Base-by-base conservation (phyloP, 345 rosid genomes). In the Aquilaria sinensis region DNA sequence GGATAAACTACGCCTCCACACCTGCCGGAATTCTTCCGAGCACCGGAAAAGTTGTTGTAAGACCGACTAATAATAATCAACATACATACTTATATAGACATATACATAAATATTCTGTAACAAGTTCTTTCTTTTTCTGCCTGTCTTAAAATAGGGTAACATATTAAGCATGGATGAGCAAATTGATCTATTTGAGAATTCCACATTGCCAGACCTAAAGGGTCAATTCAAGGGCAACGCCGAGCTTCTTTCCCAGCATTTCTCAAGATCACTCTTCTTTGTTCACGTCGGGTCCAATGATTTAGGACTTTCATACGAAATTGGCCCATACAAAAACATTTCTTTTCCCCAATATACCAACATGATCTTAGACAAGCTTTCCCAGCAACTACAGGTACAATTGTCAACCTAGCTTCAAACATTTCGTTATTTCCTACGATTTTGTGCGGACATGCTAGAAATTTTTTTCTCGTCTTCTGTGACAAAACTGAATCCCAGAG, bases 1-100 rank as follows among this genome's bases (percentile, higher is more conserved):
- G 61, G 6, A 31, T 58, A 12, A 58, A 58, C 34, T 58, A 58
- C n/a, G 61, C 49, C 3, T 58, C 61, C 8, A 1, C 50, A 8
- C 23, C 50, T 1, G 48, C 49, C 13, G 61, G 61, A 29, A 43
- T 58, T 43, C 48, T 58, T 15, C 61, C 61, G 9, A 13, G 10
- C 10, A 11, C 61, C 9, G 10, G 30, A 12, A 9, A 12, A 10
- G 2, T n/a, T 12, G 41, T 55, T 31, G 58, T 55, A 3, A 31
- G 58, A 55, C 4, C 23, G 2, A 13, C 41, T 54, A 54, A 11
- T 5, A 3, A 54, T 6, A 23, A 9, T 4, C 4, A 6, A 3
- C 9, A 6, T 12, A 51, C 5, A 56, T 2, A 4, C 43, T 2
- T 7, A 7, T 31, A 31, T 32, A 6, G 2, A 29, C 5, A 23